Percentiles rank a stretch among this genome's conserved stretches.
Evolutionary conservation across 306 rosid genomes (phyloP).

Genomic region (Hippophae rhamnoides): DNA sequence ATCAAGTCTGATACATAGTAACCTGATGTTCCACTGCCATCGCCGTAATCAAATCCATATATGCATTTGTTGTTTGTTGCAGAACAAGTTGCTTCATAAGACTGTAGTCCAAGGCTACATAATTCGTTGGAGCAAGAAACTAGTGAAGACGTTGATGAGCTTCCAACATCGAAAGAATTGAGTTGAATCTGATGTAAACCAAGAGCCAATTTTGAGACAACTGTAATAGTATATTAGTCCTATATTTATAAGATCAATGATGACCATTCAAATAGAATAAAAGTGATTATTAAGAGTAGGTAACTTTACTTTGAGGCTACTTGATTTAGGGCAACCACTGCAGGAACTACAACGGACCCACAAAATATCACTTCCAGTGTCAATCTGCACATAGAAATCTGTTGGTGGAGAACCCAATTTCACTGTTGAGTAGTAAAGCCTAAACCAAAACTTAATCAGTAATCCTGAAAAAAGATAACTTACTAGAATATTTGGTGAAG

Average conservation of each 20-base stretch:
- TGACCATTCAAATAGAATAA: conserved; percentile 1
- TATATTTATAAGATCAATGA: conserved; percentile 5
- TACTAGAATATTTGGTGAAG: no score
- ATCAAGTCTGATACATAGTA: conserved; percentile 58
- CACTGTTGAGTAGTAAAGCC: conserved; percentile 61
- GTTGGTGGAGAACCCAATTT: conserved; percentile 64
- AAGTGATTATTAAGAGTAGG: neutral
- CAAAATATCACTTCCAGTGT: conserved; percentile 71
- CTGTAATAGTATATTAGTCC: neutral
- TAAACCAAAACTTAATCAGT: neutral
- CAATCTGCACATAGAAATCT: conserved; percentile 65
- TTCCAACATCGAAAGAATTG: conserved; percentile 40
- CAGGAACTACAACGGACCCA: conserved; percentile 67
- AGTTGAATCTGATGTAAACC: conserved; percentile 45
- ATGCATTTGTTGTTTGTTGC: conserved; percentile 51
- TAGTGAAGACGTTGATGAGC: conserved; percentile 55
- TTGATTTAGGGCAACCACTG: conserved; percentile 60
- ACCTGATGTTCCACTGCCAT: conserved; percentile 80
- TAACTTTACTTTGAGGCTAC: conserved; percentile 49
- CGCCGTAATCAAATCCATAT: conserved; percentile 65
- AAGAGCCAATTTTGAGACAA: neutral
- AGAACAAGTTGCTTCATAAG: conserved; percentile 60
- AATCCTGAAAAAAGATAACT: no score
- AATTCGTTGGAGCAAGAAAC: conserved; percentile 59
- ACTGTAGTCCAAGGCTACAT: conserved; percentile 40